Base-by-base conservation (phyloP, 2,329 filamentous ascomycete genomes). In the Botrytis porri region DNA sequence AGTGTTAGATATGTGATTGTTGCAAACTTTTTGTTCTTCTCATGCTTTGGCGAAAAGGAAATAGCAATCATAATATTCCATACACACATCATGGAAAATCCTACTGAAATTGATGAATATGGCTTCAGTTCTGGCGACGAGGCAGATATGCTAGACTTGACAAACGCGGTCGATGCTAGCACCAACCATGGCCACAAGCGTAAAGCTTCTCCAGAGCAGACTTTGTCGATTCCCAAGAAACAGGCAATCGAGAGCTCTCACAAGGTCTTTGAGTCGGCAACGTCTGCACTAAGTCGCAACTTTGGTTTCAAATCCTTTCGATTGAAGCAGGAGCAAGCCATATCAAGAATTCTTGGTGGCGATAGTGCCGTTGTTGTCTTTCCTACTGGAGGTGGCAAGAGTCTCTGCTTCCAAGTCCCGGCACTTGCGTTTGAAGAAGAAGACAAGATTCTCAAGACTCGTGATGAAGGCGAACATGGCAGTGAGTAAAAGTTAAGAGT, bases 261-360 rank as follows among this genome's bases (percentile, higher is more conserved):
- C 8, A 65, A 59, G 25, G 43, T 60, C 10, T 67, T 74, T 51
- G 35, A 72, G 48, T 77, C 80, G 22, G 80, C 80, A 12, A 78
- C 80, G n/a, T 79, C 78, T 22, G 79, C 84, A 0, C 79, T 86
- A 4, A 81, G 78, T 18, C 39, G 67, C 43, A 71, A 77, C n/a
- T 86, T 86, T 76, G 82, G 82, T 0, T 78, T 85, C 18, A 62
- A 80, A 9, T 76, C 75, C 0, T 87, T 86, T 74, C 81, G 83
- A 61, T 78, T 85, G 25, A 83, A 85, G 76, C 85, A 86, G 73
- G 83, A 84, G 72, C 78, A 80, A 18, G 85, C 82, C 0, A 85
- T 86, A 73, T 78, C 81, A 6, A 79, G 82, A 39, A 75, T 86
- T 5, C 78, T 86, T 3, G 78, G 79, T 70, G 85, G 85, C 16